Evolutionary conservation across 2,329 filamentous ascomycete species (phyloP).

Genomic region (Aspergillus costaricaensis): DNA sequence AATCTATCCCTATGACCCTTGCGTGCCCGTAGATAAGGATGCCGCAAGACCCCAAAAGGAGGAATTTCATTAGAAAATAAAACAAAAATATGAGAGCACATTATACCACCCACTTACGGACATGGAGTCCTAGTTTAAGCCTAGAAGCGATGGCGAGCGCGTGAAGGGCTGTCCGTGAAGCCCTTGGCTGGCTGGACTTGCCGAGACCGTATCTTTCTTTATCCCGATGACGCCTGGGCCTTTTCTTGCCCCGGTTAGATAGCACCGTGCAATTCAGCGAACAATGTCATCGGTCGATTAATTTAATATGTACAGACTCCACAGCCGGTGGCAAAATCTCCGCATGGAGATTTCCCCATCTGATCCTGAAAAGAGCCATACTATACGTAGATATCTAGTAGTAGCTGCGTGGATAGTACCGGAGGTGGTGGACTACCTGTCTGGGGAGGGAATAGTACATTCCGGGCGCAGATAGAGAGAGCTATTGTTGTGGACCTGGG

Average conservation of each 20-base stretch:
- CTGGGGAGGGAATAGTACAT: constrained; percentile 11
- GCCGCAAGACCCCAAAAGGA: too few species aligned
- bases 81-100: too few species aligned
- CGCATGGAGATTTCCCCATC: constrained; percentile 2
- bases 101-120: too few species aligned
- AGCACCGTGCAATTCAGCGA: background rate
- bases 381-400: background rate
- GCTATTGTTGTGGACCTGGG: constrained; percentile 14
- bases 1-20: too few species aligned
- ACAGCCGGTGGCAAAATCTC: background rate
- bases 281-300: background rate
- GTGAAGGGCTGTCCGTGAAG: background rate
- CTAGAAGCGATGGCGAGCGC: background rate
- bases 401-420: background rate
- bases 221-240: constrained; percentile 7
- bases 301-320: background rate
- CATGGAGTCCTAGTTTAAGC: too few species aligned
- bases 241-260: background rate
- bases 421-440: background rate
- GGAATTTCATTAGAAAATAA: too few species aligned
- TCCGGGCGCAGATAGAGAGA: constrained; percentile 9
- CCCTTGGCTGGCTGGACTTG: constrained; percentile 10
- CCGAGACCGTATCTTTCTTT: constrained; percentile 20
- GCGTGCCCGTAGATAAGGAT: too few species aligned
- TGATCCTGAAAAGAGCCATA: background rate